Evolutionary conservation across 1,284 basidiomycete species (phyloP).

Genomic region (Hypsizygus ulmarius): DNA sequence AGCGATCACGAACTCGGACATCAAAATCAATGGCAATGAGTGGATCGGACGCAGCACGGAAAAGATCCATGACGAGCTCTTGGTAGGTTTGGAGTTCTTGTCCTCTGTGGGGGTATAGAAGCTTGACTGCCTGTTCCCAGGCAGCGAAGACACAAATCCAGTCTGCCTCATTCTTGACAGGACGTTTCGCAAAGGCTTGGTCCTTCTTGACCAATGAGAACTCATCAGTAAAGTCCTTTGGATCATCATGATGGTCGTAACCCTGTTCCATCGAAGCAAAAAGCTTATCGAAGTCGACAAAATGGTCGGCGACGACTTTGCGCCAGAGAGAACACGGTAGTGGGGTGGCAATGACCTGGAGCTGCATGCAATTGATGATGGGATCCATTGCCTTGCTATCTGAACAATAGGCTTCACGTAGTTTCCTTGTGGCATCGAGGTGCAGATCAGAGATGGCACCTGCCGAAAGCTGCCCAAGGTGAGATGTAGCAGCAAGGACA

Average conservation of each 20-base stretch:
- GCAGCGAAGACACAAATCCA: conserved; percentile 23
- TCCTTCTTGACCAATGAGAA: conserved; percentile 24
- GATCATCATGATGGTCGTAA: conserved; percentile 21
- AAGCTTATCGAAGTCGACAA: conserved; percentile 25
- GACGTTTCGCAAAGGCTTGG: conserved; percentile 4
- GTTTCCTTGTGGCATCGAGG: conserved; percentile 8
- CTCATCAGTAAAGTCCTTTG: conserved; percentile 22
- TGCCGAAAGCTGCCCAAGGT: conserved; percentile 7
- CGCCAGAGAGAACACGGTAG: conserved; percentile 12
- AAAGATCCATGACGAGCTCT: conserved; percentile 17
- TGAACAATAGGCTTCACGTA: conserved; percentile 5
- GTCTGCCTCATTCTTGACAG: conserved; percentile 20
- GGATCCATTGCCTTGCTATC: conserved; percentile 11
- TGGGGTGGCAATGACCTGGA: conserved; percentile 3
- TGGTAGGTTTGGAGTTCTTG: conserved; percentile 24
- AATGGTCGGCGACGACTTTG: conserved; percentile 12
- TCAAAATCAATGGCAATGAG: conserved; percentile 20
- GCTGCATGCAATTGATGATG: conserved; percentile 8
- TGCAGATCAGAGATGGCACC: conserved; percentile 6
- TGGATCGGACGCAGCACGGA: conserved; percentile 13
- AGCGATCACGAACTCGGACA: conserved; percentile 15
- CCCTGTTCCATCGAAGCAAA: conserved; percentile 17
- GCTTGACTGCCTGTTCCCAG: conserved; percentile 14
- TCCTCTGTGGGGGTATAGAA: conserved; percentile 25
- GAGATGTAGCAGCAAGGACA: conserved; percentile 12